phyloP scores from a whole-genome alignment of 257 asterid species.

The Plantago major region DNA sequence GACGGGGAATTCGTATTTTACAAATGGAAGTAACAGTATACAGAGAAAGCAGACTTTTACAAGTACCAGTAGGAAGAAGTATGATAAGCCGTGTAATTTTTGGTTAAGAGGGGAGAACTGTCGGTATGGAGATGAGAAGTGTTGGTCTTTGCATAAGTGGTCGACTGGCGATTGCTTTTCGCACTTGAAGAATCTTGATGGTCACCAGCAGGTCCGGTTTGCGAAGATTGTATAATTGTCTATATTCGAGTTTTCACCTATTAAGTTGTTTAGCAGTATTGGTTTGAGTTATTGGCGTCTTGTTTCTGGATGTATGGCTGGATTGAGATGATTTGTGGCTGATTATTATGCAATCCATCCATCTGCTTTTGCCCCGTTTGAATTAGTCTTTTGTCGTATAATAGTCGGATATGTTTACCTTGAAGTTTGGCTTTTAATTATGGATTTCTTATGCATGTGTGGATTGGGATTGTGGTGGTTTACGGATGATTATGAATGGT shows the following conservation, averaged over 20 bases:
- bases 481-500: too few relatives aligned
- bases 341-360: too few relatives aligned
- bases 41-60: conserved; percentile 25
- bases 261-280: background rate
- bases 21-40: conserved; percentile 47
- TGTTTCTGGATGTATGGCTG: too few relatives aligned
- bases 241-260: background rate
- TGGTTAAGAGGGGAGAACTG: conserved; percentile 72
- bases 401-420: too few relatives aligned
- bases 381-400: too few relatives aligned
- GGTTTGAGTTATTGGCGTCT: too few relatives aligned
- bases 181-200: conserved; percentile 72
- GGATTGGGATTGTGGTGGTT: too few relatives aligned
- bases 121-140: conserved; percentile 51
- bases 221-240: background rate
- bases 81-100: conserved; percentile 57
- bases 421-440: too few relatives aligned
- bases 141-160: conserved; percentile 90
- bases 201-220: conserved; percentile 74
- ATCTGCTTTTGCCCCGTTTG: too few relatives aligned
- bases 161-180: conserved; percentile 66
- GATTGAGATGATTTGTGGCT: too few relatives aligned
- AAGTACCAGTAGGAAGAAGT: conserved; percentile 38
- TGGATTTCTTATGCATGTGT: too few relatives aligned
- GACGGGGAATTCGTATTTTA: conserved; percentile 50